Conservation (phyloP, 768 basidiomycete species). For the Bullera alba region DNA sequence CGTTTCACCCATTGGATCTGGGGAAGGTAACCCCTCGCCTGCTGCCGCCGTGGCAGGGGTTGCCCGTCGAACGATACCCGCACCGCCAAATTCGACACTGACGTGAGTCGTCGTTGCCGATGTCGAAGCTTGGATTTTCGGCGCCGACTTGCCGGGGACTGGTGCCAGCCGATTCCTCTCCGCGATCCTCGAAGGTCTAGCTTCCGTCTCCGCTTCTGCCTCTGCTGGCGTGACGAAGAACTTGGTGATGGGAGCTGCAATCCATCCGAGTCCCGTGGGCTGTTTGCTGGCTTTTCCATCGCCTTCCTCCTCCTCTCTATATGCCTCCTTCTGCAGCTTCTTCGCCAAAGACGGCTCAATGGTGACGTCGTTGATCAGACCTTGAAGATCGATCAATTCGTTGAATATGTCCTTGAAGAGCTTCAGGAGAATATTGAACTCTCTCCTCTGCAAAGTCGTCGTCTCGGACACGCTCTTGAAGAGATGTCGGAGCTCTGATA, state of each 20-base stretch:
- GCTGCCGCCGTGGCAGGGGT: conserved; percentile 14
- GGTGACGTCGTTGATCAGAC: conserved; percentile 78
- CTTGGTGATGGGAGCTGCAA: conserved; percentile 70
- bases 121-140: conserved; percentile 75
- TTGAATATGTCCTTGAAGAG: conserved; percentile 75
- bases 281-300: conserved; percentile 38
- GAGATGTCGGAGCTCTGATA: conserved; percentile 60
- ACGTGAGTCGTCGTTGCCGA: conserved; percentile 86
- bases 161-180: conserved; percentile 32
- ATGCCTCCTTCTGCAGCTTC: conserved; percentile 50
- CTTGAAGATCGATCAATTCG: conserved; percentile 74
- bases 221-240: conserved; percentile 55
- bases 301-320: conserved; percentile 50
- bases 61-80: conserved; percentile 54
- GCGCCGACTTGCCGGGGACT: conserved; percentile 46
- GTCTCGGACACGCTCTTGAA: conserved; percentile 71
- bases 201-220: neutral
- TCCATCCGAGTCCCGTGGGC: conserved; percentile 56
- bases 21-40: conserved; percentile 11
- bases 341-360: conserved; percentile 73
- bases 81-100: conserved; percentile 87
- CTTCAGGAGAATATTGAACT: conserved; percentile 73
- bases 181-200: neutral
- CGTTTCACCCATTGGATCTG: too few species aligned
- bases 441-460: conserved; percentile 61